phyloP scores from a whole-genome alignment of 768 basidiomycete species.

The Suillus spraguei region DNA sequence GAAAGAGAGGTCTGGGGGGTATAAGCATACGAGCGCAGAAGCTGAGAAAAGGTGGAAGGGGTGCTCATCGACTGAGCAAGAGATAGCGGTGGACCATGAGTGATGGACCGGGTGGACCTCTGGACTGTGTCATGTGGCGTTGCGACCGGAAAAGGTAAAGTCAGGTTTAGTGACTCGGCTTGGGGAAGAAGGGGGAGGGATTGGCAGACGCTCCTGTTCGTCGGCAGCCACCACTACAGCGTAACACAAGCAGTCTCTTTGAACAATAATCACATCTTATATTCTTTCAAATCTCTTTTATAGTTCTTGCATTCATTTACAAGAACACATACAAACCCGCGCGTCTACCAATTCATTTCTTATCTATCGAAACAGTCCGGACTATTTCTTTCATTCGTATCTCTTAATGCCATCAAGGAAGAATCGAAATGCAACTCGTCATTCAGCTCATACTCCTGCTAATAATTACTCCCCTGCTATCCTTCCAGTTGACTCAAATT shows the following conservation, averaged over 20 bases:
- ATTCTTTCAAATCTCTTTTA: conserved; percentile 4
- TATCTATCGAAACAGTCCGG: conserved; percentile 19
- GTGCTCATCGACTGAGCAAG: not conserved
- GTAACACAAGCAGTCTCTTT: not conserved
- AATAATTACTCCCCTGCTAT: conserved; percentile 28
- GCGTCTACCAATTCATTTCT: conserved; percentile 7
- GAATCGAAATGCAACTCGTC: conserved; percentile 26
- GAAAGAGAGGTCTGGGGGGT: conserved; percentile 14
- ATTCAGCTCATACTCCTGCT: conserved; percentile 22
- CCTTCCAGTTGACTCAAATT: conserved; percentile 34
- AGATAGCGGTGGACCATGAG: not conserved
- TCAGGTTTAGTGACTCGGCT: conserved; percentile 5
- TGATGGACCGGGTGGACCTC: not conserved
- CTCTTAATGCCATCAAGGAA: conserved; percentile 35
- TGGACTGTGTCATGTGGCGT: not conserved
- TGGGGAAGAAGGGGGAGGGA: not conserved
- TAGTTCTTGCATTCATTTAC: conserved; percentile 36
- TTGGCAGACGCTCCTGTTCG: conserved; percentile 2
- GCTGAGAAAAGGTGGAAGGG: conserved; percentile 8
- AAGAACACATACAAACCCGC: conserved; percentile 20
- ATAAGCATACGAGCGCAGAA: conserved; percentile 20
- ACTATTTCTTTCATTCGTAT: conserved; percentile 12
- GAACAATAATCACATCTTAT: conserved; percentile 7
- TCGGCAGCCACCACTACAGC: conserved; percentile 4
- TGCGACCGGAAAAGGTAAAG: not conserved